Evolutionary conservation across 2,329 filamentous ascomycete genomes (phyloP).

Genomic region (Sphaerulina populicola): DNA sequence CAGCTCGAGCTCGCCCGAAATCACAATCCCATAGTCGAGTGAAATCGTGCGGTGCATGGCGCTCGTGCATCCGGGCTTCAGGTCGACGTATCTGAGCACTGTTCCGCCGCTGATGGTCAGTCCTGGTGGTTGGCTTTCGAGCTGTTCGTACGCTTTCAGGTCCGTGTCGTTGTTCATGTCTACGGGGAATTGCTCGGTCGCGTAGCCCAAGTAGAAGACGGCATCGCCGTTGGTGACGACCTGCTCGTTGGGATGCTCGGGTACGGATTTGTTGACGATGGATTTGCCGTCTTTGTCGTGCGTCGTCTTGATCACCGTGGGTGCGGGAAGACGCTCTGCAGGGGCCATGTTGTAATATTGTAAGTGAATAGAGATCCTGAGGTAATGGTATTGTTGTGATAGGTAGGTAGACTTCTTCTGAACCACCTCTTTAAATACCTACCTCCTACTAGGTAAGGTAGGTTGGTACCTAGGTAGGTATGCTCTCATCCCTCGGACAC

Average conservation of each 20-base stretch:
- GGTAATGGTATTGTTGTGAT: too few species aligned
- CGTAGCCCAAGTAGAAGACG: conserved; percentile 44
- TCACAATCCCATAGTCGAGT: conserved; percentile 31
- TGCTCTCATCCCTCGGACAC: not conserved
- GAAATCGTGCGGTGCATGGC: conserved; percentile 31
- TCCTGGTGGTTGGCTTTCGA: conserved; percentile 41
- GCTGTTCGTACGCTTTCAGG: conserved; percentile 39
- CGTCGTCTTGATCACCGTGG: conserved; percentile 25
- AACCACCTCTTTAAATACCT: too few species aligned
- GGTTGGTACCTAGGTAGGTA: too few species aligned
- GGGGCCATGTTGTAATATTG: too few species aligned
- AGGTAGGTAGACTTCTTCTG: too few species aligned
- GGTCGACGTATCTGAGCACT: conserved; percentile 34
- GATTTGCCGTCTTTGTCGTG: conserved; percentile 29
- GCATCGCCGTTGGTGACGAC: conserved; percentile 34
- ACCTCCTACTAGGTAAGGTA: too few species aligned
- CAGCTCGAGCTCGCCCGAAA: conserved; percentile 30
- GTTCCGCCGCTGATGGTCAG: conserved; percentile 43
- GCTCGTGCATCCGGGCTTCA: conserved; percentile 20
- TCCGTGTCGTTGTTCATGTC: conserved; percentile 42
- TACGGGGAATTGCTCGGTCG: conserved; percentile 42
- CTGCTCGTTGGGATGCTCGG: conserved; percentile 22
- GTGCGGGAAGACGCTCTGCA: conserved; percentile 2
- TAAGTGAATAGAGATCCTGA: too few species aligned
- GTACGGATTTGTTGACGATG: conserved; percentile 21